Percentiles rank a stretch among this genome's conserved stretches.
Evolutionary conservation across 2,329 filamentous ascomycete species (phyloP).

Genomic region (Diplodia sapinea): DNA sequence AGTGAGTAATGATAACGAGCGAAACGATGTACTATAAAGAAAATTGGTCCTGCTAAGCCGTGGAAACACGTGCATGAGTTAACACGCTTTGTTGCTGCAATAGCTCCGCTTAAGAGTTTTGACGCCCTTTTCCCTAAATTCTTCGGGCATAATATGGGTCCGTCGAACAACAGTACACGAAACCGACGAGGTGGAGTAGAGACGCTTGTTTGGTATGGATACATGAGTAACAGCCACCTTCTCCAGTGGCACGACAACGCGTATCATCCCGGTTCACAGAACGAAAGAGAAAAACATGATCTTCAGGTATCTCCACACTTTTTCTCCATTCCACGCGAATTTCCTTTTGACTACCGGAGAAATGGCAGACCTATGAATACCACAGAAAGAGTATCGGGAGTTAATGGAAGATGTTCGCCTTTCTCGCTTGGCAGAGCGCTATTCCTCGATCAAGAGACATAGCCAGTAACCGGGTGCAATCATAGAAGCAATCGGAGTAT

Average conservation of each 20-base stretch:
- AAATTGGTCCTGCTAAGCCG: too few species aligned
- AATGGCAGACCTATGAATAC: background rate
- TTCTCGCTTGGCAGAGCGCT: background rate
- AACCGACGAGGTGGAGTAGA: background rate
- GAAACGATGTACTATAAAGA: background rate
- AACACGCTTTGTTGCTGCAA: too few species aligned
- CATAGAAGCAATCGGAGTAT: background rate
- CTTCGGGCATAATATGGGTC: background rate
- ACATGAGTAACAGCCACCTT: background rate
- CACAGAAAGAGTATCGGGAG: too few species aligned
- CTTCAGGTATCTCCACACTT: background rate
- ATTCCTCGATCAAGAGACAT: background rate
- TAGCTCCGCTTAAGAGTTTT: too few species aligned
- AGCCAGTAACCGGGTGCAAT: background rate
- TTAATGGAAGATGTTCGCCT: background rate
- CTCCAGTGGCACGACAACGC: background rate
- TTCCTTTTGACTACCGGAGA: background rate
- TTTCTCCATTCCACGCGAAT: background rate
- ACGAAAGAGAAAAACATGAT: background rate
- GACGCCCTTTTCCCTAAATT: too few species aligned
- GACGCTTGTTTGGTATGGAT: background rate
- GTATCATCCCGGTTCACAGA: background rate
- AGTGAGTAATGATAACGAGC: background rate
- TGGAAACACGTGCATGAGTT: too few species aligned
- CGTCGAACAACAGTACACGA: background rate